Evolutionary conservation across 2,329 filamentous ascomycete genomes (phyloP), one percentile per base, ranked within the genome.

Genomic region (Penicillium verrucosum): DNA sequence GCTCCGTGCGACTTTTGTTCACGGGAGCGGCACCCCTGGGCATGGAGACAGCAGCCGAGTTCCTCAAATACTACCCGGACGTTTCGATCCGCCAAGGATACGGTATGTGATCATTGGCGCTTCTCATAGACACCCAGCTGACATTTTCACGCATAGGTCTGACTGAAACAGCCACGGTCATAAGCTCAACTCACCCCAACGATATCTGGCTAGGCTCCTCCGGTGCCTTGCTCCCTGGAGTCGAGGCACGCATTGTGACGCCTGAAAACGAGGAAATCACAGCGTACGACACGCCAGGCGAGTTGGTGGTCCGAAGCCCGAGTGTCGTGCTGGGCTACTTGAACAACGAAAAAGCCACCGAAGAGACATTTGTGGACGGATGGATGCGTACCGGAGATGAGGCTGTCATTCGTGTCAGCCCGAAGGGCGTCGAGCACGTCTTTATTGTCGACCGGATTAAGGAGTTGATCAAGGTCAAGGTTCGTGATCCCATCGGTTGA

Each of bases 331-430:
- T 96, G 0, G 92, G 92, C 1, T 97, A 97, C 65, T 77, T 96
- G 51, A 89, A 95, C 75, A 96, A 96, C 68, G 86, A 89, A 43
- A 87, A 89, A 67, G 91, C 92, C 3, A 95, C 87, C 21, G 80
- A 82, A 50, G 90, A 95, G 70, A 94, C 92, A 0, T 97, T 91
- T 67, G 80, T 86, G 1, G 86, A 92, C 62, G 80, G 81, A n/a
- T 94, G 90, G 85, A 85, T 96, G 81, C 84, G 83, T 40, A 96
- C 92, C 0, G 92, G 92, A 6, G 92, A 97, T 66, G 90, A 95
- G 70, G 90, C 88, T 0, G 78, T 93, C 3, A 77, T 95, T 11
- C 81, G 82, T 2, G 81, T 83, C 66, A 79, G 84, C 8, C 81
- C 84, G 0, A 77, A 80, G 2, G 90, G 90, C 3, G 78, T 87